Conservation (phyloP, 208 protist species). For the Acanthamoeba triangularis region DNA sequence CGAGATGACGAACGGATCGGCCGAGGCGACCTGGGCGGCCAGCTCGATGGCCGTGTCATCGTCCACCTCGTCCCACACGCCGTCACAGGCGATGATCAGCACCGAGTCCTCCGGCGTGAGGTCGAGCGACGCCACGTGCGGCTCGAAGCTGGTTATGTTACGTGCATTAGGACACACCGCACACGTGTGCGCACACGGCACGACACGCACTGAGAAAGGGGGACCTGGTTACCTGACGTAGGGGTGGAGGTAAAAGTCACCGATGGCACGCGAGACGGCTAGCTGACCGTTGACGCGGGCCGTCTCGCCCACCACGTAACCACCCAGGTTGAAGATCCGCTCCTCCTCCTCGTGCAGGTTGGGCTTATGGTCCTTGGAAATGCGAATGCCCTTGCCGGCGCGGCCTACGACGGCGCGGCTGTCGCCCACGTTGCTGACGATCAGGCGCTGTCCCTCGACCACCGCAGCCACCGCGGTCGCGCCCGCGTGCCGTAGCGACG, state of each 20-base stretch:
- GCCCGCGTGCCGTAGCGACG: slow-evolving; percentile 71
- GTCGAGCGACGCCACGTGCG: slow-evolving; percentile 64
- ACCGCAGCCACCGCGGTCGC: slow-evolving; percentile 80
- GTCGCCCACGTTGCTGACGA: slow-evolving; percentile 86
- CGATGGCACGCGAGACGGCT: slow-evolving; percentile 84
- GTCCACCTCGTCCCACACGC: slow-evolving; percentile 88
- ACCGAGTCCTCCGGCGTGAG: slow-evolving; percentile 81
- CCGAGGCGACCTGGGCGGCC: neutral
- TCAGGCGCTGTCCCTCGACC: slow-evolving; percentile 40
- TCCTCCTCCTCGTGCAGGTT: slow-evolving; percentile 71
- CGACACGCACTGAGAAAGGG: neutral
- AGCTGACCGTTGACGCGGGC: slow-evolving; percentile 84
- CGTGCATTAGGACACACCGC: no score
- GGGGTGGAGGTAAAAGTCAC: slow-evolving; percentile 87
- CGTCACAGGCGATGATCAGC: slow-evolving; percentile 89
- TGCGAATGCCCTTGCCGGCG: slow-evolving; percentile 38
- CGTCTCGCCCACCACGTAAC: slow-evolving; percentile 78
- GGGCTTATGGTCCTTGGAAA: slow-evolving; percentile 88
- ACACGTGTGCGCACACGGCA: slow-evolving; percentile 32
- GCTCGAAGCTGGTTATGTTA: slow-evolving; percentile 73
- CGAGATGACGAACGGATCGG: neutral
- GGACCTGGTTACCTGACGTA: slow-evolving; percentile 76
- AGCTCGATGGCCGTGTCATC: slow-evolving; percentile 83
- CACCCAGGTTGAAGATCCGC: slow-evolving; percentile 28
- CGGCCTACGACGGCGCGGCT: slow-evolving; percentile 80